Conservation (phyloP, 2,329 filamentous ascomycete genomes). For the Fusarium humuli region DNA sequence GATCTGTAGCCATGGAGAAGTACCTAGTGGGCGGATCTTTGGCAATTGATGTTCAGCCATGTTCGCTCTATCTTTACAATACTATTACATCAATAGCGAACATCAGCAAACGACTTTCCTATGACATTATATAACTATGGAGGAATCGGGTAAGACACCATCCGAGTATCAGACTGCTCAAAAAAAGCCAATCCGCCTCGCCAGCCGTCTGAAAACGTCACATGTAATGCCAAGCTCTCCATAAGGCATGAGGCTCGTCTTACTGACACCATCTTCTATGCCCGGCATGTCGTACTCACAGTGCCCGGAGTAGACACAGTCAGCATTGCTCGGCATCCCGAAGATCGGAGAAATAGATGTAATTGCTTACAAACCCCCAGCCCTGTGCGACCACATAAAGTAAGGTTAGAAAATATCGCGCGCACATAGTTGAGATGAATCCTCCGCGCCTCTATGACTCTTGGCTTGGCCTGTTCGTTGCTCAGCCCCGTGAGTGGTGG, state of each 20-base stretch:
- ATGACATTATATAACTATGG: not conserved
- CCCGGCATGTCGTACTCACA: not conserved
- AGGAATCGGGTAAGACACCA: too few relatives aligned
- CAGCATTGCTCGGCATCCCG: not conserved
- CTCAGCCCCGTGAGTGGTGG: not conserved
- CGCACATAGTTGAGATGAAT: not conserved
- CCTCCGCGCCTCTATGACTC: not conserved
- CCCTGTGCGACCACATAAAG: not conserved
- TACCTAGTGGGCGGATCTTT: constrained; percentile 13
- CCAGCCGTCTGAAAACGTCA: accelerated
- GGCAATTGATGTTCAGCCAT: not conserved
- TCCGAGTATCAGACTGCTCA: not conserved
- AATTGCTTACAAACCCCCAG: not conserved
- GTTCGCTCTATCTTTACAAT: not conserved
- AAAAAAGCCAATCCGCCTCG: accelerated
- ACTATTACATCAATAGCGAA: not conserved
- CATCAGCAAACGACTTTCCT: too few relatives aligned
- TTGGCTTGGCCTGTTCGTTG: too few relatives aligned
- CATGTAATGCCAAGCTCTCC: not conserved
- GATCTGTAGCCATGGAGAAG: accelerated
- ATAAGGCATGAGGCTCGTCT: not conserved
- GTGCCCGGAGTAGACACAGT: not conserved
- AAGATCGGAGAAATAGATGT: not conserved
- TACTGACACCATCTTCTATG: not conserved
- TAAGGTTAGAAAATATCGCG: not conserved